A percentile compares a stretch with the other conserved stretches of the same genome.
phyloP scores from a whole-genome alignment of 2,329 filamentous ascomycete genomes.

The Aspergillus sp. region DNA sequence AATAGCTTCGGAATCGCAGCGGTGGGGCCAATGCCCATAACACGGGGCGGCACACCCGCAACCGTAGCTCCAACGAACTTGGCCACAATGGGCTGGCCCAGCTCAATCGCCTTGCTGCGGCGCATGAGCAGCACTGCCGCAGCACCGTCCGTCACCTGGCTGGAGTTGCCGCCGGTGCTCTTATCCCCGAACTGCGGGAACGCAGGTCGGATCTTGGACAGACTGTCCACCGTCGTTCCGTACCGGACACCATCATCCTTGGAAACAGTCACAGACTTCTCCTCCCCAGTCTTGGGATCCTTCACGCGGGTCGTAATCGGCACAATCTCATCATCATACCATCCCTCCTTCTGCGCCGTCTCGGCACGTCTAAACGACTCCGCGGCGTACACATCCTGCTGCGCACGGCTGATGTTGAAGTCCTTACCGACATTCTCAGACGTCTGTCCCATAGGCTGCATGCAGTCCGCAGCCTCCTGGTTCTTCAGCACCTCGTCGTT shows the following conservation, averaged over 20 bases:
- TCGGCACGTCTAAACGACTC: conserved; percentile 89
- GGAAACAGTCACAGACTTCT: conserved; percentile 74
- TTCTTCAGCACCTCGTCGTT: conserved; percentile 72
- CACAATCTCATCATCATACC: conserved; percentile 91
- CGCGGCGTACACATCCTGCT: conserved; percentile 81
- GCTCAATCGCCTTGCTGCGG: conserved; percentile 80
- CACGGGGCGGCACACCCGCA: conserved; percentile 82
- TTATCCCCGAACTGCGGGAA: conserved; percentile 86
- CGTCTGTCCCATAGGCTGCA: conserved; percentile 97
- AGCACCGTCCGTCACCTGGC: conserved; percentile 91
- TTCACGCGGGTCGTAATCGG: conserved; percentile 81
- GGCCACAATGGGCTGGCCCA: conserved; percentile 86
- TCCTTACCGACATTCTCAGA: conserved; percentile 93
- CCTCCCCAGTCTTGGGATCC: conserved; percentile 77
- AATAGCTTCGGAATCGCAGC: conserved; percentile 78
- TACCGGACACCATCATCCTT: conserved; percentile 88
- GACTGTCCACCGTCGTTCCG: conserved; percentile 79
- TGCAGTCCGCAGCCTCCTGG: conserved; percentile 80
- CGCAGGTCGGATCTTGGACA: conserved; percentile 83
- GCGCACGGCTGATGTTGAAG: conserved; percentile 77
- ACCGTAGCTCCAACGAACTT: conserved; percentile 94
- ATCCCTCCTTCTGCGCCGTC: conserved; percentile 82
- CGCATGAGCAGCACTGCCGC: conserved; percentile 92
- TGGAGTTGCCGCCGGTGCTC: conserved; percentile 90
- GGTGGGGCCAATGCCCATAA: conserved; percentile 80